Evolutionary conservation across 2,329 filamentous ascomycete species (phyloP), one percentile per base, ranked within the genome.

Genomic region (Sodiomyces alkalinus): DNA sequence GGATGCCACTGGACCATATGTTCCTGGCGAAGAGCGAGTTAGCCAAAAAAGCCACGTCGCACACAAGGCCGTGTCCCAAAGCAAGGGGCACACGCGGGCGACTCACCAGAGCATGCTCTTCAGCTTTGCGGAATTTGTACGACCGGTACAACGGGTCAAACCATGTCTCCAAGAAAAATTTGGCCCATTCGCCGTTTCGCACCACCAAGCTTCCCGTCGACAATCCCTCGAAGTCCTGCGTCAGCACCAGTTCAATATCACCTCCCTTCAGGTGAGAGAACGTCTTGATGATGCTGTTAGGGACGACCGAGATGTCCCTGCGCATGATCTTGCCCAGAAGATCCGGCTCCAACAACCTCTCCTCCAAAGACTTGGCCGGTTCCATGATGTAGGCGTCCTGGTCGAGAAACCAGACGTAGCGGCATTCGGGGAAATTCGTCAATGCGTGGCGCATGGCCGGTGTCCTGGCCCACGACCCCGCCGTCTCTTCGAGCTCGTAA

Each of bases 111-210:
- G 87, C 86, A 58, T 98, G 87, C 15, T 66, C 71, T 53, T 98
- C 90, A 0, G 83, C 86, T 51, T 92, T 94, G 46, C 92, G 82
- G 46, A 98, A 98, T 48, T 93, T 92, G 57, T 98, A 98, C 40
- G 67, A 80, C 38, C 87, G 68, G 55, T 92, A 98, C 23, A 96
- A 60, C 26, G 90, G 90, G 49, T 96, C 85, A 46, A 90, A 92
- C 90, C 90, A 98, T 1, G 81, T 79, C 49, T 98, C 90, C 12
- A 96, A 55, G 46, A 98, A 82, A 59, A 80, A 98, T 46, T 79
- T 80, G 24, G 81, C 80, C 82, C 87, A 98, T 31, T 90, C 82
- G 14, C 86, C 83, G 35, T 79, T 81, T 36, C 74, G 67, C 9
- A 98, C 49, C 10, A 96, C 59, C 36, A 93, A 78, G 52, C 82